Base-by-base conservation (phyloP, 2,329 filamentous ascomycete species). In the Trichoderma oligosporum region DNA sequence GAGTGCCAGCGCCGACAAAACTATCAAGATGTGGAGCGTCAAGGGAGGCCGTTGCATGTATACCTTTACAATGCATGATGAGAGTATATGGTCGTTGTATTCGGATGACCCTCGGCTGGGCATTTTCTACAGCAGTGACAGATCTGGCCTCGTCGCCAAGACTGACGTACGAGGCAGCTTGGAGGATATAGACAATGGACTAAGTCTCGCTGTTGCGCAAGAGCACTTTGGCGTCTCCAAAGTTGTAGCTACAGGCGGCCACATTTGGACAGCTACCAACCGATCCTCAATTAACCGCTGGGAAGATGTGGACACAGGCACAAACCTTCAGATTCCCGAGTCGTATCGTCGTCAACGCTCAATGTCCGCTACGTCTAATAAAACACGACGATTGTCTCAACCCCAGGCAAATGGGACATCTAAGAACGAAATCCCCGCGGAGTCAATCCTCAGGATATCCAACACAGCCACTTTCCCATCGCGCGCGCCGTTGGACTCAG, bases 41-140 rank as follows among this genome's bases (percentile, higher is more conserved):
- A 94, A 89, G 9, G 93, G 91, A 20, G 94, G 94, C 56, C 83
- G 94, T 64, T 99, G 94, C 78, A 93, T 97, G 87, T 91, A 97
- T 73, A 99, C 94, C 0, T 82, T 99, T 65, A 97, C 92, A 55
- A 99, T 99, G 94, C 94, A 99, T 74, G 96, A 96, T 68, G 91
- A 96, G 68, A 97, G 92, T 69, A 90, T 99, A 20, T 99, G 94
- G 94, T 95, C 91, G 1, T 79, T 99, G 20, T 96, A 88, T 72
- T 97, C 94, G 0, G 86, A 93, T 54, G 85, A 96, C 65, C 91
- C 92, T 0, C 82, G 88, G 58, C 81, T 99, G 4, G 87, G 87
- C 8, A 83, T 96, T 27, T 97, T 99, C 72, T 97, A 97, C 75
- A 97, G 93, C 56, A 89, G 88, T 64, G 94, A 99, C 73, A 86